These are phyloP conservation scores for Aureobasidium leucospermi DNA, from an alignment of 2,329 filamentous ascomycete species.

Conservation along the genomic window DNA sequence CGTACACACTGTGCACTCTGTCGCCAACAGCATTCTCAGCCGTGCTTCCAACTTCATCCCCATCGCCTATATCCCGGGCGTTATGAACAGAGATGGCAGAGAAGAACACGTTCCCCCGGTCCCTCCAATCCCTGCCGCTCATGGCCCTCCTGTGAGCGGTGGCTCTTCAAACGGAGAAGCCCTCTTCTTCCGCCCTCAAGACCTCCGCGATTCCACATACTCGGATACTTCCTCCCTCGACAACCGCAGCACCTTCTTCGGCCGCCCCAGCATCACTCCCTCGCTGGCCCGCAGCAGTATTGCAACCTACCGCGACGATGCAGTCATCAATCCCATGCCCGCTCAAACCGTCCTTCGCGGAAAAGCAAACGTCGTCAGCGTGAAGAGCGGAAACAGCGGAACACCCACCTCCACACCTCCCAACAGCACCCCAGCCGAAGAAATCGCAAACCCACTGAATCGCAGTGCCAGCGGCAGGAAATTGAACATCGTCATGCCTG, in stretches of 20 bases:
- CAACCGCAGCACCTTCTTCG: slow-evolving; percentile 36
- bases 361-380: slow-evolving; percentile 87
- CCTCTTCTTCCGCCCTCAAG: slow-evolving; percentile 87
- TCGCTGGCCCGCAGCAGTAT: slow-evolving; percentile 52
- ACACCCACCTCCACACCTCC: slow-evolving; percentile 37
- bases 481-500: slow-evolving; percentile 34
- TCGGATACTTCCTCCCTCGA: slow-evolving; percentile 58
- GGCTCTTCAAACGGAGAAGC: slow-evolving; percentile 55
- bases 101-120: slow-evolving; percentile 65
- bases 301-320: slow-evolving; percentile 87
- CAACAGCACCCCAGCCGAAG: slow-evolving; percentile 30
- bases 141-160: slow-evolving; percentile 43
- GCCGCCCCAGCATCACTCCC: slow-evolving; percentile 42
- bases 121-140: slow-evolving; percentile 70
- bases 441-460: slow-evolving; percentile 43
- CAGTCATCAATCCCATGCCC: slow-evolving; percentile 68
- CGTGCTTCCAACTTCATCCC: slow-evolving; percentile 98
- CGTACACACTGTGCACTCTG: slow-evolving; percentile 78
- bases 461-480: slow-evolving; percentile 17
- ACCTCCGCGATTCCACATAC: slow-evolving; percentile 85
- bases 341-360: slow-evolving; percentile 81
- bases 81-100: slow-evolving; percentile 73
- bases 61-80: slow-evolving; percentile 96
- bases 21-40: slow-evolving; percentile 91
- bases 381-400: slow-evolving; percentile 62